Evolutionary conservation across 176 grass and related monocot species (phyloP), one percentile per base, ranked within the genome.

Genomic region (Thinopyrum elongatum): DNA sequence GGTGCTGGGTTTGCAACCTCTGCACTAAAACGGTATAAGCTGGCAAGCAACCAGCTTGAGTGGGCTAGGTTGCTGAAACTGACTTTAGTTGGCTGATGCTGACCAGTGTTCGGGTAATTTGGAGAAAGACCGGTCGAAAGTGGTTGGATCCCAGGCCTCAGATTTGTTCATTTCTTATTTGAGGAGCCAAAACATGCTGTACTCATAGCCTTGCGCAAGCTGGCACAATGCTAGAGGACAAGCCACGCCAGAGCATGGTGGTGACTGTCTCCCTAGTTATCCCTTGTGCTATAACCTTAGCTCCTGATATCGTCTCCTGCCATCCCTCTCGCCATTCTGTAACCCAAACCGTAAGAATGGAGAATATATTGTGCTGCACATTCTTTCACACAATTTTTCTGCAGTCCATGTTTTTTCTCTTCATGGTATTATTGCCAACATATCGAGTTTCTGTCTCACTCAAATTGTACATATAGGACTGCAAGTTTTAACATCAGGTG

Each of bases 391-490:
- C 25, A 4, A 42, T 46, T 79, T 87, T 47, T 57, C 60, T 10
- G 7, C 34, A 61, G 78, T 82, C 36, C 17, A 42, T 66, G 16
- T 16, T 47, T 25, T 22, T 75, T 68, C 16, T 86, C 78, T 77
- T 6, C 1, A 28, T 34, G 29, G 29, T 70, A 76, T 29, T 87
- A 30, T 70, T 80, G 2, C 7, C 57, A 88, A 67, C 79, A 21
- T 90, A 11, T 87, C 17, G 10, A 65, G 80, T 84, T 78, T 34
- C 19, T 66, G 49, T 82, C 88, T 82, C 25, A 78, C 27, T 60
- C 57, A 69, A 78, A 82, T 73, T 31, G 9, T 90, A 30, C 59
- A 42, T 49, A 31, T 77, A 93, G 91, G 91, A 46, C 27, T 58
- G 30, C 65, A 90, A 68, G 63, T 71, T 70, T 59, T 44, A 86